These are phyloP conservation scores for Pseudogymnoascus sp. DNA, from an alignment of 2,329 filamentous ascomycete genomes.

Conservation along the genomic window DNA sequence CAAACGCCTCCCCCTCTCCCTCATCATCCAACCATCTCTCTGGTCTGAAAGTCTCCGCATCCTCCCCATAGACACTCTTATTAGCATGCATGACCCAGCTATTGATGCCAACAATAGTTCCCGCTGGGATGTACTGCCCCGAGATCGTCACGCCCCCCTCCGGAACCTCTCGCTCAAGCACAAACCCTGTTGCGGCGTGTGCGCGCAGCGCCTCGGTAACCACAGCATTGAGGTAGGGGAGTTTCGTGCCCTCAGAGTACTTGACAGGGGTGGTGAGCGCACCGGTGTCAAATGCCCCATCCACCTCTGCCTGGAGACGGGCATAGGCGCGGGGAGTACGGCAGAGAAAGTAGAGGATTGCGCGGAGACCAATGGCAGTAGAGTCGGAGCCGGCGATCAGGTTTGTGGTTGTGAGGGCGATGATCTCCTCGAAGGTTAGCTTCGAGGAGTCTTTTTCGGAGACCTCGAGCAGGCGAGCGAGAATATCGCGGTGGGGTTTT, in stretches of 20 bases:
- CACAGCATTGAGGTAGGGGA: conserved; percentile 41
- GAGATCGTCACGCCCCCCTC: conserved; percentile 18
- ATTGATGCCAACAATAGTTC: conserved; percentile 29
- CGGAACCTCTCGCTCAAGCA: conserved; percentile 37
- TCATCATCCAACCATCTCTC: conserved; percentile 34
- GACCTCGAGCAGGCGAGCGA: conserved; percentile 19
- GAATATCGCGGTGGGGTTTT: neutral
- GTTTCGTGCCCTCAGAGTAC: conserved; percentile 22
- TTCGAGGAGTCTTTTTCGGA: neutral
- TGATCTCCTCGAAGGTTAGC: neutral
- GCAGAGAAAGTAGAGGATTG: conserved; percentile 36
- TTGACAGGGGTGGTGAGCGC: conserved; percentile 19
- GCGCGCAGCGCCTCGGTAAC: conserved; percentile 40
- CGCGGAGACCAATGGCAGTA: conserved; percentile 37
- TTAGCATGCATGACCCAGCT: conserved; percentile 31
- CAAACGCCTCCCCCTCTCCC: neutral
- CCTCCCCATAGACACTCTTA: conserved; percentile 27
- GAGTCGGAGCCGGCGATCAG: conserved; percentile 31
- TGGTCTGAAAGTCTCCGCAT: conserved; percentile 32
- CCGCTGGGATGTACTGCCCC: conserved; percentile 23
- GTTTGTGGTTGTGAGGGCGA: neutral
- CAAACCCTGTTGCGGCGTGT: conserved; percentile 35
- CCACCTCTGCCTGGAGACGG: conserved; percentile 22
- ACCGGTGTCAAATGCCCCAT: conserved; percentile 25
- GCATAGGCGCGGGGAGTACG: conserved; percentile 19